A percentile compares a stretch with the other conserved stretches of the same genome.
phyloP scores from a whole-genome alignment of 371 early-diverging fungal genomes.

The Apophysomyces ossiformis region DNA sequence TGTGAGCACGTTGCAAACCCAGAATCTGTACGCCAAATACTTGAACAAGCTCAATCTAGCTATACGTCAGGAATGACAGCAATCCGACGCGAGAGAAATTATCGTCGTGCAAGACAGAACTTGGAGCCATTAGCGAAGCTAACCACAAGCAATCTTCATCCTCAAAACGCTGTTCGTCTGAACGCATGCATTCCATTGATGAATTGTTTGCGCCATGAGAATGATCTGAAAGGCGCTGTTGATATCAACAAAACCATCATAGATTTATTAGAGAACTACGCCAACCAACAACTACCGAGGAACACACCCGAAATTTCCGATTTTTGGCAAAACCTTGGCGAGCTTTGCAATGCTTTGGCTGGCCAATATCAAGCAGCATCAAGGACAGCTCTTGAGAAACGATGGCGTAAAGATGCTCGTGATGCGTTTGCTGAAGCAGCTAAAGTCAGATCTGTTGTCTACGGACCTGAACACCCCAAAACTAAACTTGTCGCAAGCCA shows the following conservation, averaged over 20 bases:
- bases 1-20: conserved; percentile 48
- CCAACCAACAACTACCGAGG: conserved; percentile 46
- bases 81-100: conserved; percentile 37
- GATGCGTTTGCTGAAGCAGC: conserved; percentile 51
- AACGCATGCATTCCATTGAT: conserved; percentile 64
- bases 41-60: conserved; percentile 43
- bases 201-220: conserved; percentile 53
- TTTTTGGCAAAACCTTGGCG: conserved; percentile 64
- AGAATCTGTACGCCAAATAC: conserved; percentile 34
- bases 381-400: conserved; percentile 33
- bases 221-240: conserved; percentile 60
- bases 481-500: conserved; percentile 25
- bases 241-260: conserved; percentile 57
- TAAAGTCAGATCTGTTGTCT: conserved; percentile 46
- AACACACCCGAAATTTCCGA: conserved; percentile 67
- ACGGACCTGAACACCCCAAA: conserved; percentile 59
- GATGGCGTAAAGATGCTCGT: conserved; percentile 55
- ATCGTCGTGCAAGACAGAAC: conserved; percentile 33
- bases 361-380: conserved; percentile 33
- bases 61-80: conserved; percentile 36
- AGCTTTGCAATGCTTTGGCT: conserved; percentile 54
- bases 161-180: conserved; percentile 45
- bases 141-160: conserved; percentile 32
- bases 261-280: conserved; percentile 39
- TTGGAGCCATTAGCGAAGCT: conserved; percentile 24